These are phyloP conservation scores for Aspergillus biplanus DNA, from an alignment of 495 filamentous ascomycete species.

Conservation along the genomic window DNA sequence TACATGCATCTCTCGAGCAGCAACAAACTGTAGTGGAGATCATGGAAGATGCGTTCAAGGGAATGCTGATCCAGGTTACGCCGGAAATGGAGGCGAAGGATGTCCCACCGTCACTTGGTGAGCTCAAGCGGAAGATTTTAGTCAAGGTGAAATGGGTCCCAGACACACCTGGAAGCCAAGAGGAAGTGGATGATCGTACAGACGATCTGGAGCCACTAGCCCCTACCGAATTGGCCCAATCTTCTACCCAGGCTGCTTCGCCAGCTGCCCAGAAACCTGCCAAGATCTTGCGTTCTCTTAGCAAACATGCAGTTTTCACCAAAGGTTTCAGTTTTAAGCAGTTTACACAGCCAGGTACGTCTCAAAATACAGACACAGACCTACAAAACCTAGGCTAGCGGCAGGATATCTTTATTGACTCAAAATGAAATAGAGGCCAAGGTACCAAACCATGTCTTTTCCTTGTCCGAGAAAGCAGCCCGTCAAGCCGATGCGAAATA, in stretches of 20 bases:
- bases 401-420: constrained; percentile 4
- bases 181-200: constrained; percentile 31
- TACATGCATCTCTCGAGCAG: constrained; percentile 77
- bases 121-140: constrained; percentile 76
- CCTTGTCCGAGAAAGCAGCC: constrained; percentile 79
- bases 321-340: constrained; percentile 77
- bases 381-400: not conserved
- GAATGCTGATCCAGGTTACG: constrained; percentile 64
- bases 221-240: constrained; percentile 2
- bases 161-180: constrained; percentile 34
- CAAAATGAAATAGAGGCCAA: constrained; percentile 53
- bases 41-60: constrained; percentile 78
- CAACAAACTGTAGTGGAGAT: constrained; percentile 90
- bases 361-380: not conserved
- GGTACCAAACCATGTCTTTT: constrained; percentile 84
- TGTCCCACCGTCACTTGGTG: constrained; percentile 64
- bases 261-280: constrained; percentile 52
- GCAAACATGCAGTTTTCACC: constrained; percentile 79
- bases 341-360: constrained; percentile 58
- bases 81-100: constrained; percentile 48
- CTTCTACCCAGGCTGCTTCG: constrained; percentile 19
- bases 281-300: constrained; percentile 77
- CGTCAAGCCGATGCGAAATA: constrained; percentile 67
- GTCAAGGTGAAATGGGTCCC: constrained; percentile 83
- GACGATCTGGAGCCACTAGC: constrained; percentile 26